Evolutionary conservation across 139 green algal species (phyloP).

Genomic region (Limnomonas spitsbergensis): DNA sequence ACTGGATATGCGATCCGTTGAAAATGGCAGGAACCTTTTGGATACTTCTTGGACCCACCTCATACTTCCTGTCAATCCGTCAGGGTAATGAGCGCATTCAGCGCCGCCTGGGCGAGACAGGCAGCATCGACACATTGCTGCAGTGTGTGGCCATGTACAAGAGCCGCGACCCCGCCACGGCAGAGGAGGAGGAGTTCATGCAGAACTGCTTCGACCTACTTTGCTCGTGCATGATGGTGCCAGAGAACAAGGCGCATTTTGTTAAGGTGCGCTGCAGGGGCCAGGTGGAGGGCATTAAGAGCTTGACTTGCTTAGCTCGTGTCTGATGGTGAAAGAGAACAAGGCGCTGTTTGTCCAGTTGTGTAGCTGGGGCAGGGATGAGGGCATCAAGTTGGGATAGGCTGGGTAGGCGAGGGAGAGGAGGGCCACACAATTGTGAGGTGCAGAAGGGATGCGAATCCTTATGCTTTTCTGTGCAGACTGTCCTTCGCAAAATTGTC

Average conservation of each 20-base stretch:
- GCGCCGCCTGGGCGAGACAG: constrained; percentile 50
- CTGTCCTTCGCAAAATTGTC: too few species aligned
- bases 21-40: too few species aligned
- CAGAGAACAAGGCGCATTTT: constrained; percentile 65
- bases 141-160: constrained; percentile 72
- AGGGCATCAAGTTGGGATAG: too few species aligned
- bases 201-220: constrained; percentile 89
- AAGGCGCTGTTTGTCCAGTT: constrained; percentile 69
- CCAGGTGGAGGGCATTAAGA: too few species aligned
- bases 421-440: too few species aligned
- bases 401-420: too few species aligned
- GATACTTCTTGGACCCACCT: too few species aligned
- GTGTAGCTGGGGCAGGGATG: too few species aligned
- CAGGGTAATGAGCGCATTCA: constrained; percentile 63
- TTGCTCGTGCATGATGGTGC: constrained; percentile 75
- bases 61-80: too few species aligned
- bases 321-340: constrained; percentile 68
- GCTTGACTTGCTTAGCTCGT: constrained; percentile 81
- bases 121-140: constrained; percentile 81
- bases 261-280: constrained; percentile 43
- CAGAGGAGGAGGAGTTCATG: constrained; percentile 79
- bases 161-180: constrained; percentile 40
- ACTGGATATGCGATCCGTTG: too few species aligned
- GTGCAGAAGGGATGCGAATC: too few species aligned
- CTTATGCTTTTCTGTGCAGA: too few species aligned